Evolutionary conservation across 2,329 filamentous ascomycete species (phyloP).

Genomic region (Kalaharituber pfeilii): DNA sequence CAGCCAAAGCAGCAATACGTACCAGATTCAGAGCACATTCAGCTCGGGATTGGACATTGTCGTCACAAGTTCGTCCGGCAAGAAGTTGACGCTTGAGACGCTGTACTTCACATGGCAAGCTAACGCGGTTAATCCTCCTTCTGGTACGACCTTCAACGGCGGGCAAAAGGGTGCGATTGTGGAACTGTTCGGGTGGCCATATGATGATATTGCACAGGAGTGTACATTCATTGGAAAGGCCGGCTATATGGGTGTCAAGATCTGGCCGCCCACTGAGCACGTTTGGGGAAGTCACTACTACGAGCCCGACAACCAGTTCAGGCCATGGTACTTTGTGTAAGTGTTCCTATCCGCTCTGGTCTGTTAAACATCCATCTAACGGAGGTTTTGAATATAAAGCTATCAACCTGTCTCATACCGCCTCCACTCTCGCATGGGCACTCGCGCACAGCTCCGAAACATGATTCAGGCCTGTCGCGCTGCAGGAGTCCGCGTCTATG

Average conservation of each 20-base stretch:
- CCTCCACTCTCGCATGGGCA: conserved; percentile 23
- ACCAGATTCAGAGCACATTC: conserved; percentile 19
- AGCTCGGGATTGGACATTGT: conserved; percentile 17
- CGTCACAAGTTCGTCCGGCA: conserved; percentile 20
- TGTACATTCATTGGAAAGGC: conserved; percentile 23
- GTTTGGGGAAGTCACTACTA: conserved; percentile 24
- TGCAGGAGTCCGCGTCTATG: conserved; percentile 24
- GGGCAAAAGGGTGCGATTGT: conserved; percentile 24
- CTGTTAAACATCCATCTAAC: neutral
- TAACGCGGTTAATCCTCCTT: neutral
- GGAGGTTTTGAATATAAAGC: conserved; percentile 4
- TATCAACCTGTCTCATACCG: conserved; percentile 24
- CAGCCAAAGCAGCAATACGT: conserved; percentile 17
- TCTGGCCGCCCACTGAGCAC: conserved; percentile 24
- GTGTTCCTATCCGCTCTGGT: conserved; percentile 2
- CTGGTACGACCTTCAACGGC: conserved; percentile 17
- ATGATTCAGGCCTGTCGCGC: conserved; percentile 23
- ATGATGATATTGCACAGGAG: conserved; percentile 24
- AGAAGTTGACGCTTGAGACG: conserved; percentile 20
- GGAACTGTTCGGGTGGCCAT: conserved; percentile 25
- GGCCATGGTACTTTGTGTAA: conserved; percentile 23
- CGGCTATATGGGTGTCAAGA: conserved; percentile 25
- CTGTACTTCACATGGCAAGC: conserved; percentile 24
- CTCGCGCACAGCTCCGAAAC: conserved; percentile 20
- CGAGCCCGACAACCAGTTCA: conserved; percentile 23